These are phyloP conservation scores for Rhodomyrtus tomentosa DNA, from an alignment of 345 rosid genomes.

Conservation along the genomic window DNA sequence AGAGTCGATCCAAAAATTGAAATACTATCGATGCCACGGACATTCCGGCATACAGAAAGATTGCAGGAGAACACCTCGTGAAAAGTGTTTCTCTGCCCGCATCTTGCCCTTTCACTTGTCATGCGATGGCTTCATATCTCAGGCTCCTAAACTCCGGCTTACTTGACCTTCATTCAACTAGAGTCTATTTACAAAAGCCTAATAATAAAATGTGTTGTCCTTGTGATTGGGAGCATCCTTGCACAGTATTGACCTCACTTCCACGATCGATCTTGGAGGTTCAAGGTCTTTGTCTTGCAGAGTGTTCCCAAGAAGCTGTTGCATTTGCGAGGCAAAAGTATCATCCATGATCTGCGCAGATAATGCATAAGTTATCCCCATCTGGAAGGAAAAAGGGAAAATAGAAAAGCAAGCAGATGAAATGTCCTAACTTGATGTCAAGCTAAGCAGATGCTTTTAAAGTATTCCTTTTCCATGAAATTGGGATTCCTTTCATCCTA, in stretches of 20 bases:
- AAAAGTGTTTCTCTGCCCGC: neutral
- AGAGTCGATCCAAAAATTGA: neutral
- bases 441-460: neutral
- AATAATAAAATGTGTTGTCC: constrained; percentile 57
- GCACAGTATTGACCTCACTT: constrained; percentile 87
- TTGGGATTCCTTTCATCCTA: neutral
- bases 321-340: constrained; percentile 90
- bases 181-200: neutral
- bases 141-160: neutral
- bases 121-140: neutral
- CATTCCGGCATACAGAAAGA: neutral
- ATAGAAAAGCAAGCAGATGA: neutral
- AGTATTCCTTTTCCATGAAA: neutral
- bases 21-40: neutral
- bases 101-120: neutral
- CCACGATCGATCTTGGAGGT: constrained; percentile 85
- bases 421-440: neutral
- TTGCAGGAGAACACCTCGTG: neutral
- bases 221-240: constrained; percentile 71
- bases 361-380: neutral
- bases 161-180: neutral
- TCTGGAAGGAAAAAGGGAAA: neutral
- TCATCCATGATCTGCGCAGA: constrained; percentile 79
- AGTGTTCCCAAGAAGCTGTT: constrained; percentile 80
- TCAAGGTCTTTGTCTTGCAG: constrained; percentile 82